Base-by-base conservation (phyloP, 2,329 filamentous ascomycete genomes). In the Fusarium hainanense region DNA sequence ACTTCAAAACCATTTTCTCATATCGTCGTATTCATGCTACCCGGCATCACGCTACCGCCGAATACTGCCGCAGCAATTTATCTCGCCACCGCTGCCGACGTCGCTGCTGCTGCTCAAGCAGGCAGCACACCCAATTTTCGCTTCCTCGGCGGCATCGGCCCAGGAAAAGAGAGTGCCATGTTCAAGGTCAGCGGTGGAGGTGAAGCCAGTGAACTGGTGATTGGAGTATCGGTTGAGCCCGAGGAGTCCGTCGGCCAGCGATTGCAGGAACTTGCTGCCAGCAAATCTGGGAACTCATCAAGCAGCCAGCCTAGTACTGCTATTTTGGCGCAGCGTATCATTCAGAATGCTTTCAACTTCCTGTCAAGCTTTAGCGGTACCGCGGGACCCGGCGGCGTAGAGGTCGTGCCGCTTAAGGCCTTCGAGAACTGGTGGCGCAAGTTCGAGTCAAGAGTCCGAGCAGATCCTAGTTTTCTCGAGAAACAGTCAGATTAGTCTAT, bases 391-490 rank as follows among this genome's bases (percentile, higher is more conserved):
- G 86, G 84, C 3, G 92, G 92, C 0, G 88, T 92, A 47, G 95
- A 98, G 78, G 92, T 97, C 14, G 93, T 99, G 25, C 94, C 96
- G n/a, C 81, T 99, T 69, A 96, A 93, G 81, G 93, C 92, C 7
- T 99, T 99, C 79, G 92, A 97, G 81, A 93, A 97, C 62, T 99
- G 97, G 96, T 99, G 97, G 96, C 87, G 85, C 65, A 98, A 98
- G 81, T 99, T 99, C 82, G 95, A 99, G 83, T 88, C 89, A 66
- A 91, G 90, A 77, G 87, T 99, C 41, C 91, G 94, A 74, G 86
- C 88, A 69, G 96, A 99, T 82, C 95, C 96, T 0, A 88, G 89
- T 9, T 99, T 99, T 78, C 83, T 99, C 72, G 94, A 98, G 81
- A 88, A 90, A 74, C 79, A 81, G 48, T 69, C 70, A 77, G 58